Conservation (phyloP, 306 rosid genomes). For the Gastrolobium villosum region DNA sequence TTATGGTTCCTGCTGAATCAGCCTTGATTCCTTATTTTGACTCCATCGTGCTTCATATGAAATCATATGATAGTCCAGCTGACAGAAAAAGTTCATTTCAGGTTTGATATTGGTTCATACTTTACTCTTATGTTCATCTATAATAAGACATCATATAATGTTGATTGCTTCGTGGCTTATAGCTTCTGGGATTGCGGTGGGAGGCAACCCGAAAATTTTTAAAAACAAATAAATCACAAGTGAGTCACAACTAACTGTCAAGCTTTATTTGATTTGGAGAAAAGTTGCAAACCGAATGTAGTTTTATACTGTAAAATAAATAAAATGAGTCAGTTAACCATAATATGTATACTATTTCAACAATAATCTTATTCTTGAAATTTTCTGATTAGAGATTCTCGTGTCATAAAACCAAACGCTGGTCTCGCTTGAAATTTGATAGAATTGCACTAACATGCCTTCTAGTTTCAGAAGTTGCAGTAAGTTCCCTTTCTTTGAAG, state of each 20-base stretch:
- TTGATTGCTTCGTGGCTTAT: constrained; percentile 13
- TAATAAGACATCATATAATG: not conserved
- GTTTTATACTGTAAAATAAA: too few species aligned
- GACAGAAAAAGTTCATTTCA: constrained; percentile 98
- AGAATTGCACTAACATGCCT: not conserved
- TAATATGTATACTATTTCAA: not conserved
- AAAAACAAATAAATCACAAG: too few species aligned
- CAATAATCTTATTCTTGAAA: not conserved
- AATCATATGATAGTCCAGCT: constrained; percentile 97
- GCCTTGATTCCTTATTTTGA: constrained; percentile 89
- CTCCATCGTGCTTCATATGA: constrained; percentile 93
- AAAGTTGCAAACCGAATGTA: too few species aligned
- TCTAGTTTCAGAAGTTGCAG: not conserved
- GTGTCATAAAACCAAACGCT: not conserved
- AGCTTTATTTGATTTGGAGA: too few species aligned
- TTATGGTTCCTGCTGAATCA: constrained; percentile 92
- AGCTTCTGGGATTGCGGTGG: too few species aligned
- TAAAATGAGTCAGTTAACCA: not conserved
- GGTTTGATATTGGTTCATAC: constrained; percentile 55
- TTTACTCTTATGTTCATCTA: constrained; percentile 26
- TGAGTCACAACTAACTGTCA: too few species aligned
- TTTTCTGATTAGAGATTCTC: not conserved
- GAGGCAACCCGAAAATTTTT: too few species aligned
- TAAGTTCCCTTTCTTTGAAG: not conserved
- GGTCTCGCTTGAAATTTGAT: not conserved